Evolutionary conservation across 2,329 filamentous ascomycete species (phyloP), one percentile per base, ranked within the genome.

Genomic region (Nemania diffusa): DNA sequence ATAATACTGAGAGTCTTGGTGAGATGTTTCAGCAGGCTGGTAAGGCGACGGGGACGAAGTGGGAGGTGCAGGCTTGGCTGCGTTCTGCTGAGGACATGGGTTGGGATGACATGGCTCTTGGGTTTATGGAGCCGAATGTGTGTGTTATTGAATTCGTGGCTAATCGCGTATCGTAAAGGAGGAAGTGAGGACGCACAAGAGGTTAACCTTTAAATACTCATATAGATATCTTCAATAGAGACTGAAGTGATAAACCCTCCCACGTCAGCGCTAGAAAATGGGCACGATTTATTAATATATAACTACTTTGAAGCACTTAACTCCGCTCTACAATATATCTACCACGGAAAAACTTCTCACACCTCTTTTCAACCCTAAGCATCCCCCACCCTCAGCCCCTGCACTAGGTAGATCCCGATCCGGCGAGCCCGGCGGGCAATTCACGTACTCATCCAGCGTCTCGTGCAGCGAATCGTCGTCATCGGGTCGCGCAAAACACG

Each of bases 31-130:
- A 69, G 8, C 60, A 3, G 26, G 60, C 53, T 1, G 68, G 68
- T 5, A 24, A 5, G 0, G 57, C 62, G 22, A 72, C 68, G 8
- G 63, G 65, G 7, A 65, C 68, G 0, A 5, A 44, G 3, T 70
- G 70, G 68, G 68, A 69, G 55, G 65, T 53, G 6, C 24, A 68
- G 46, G 65, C 63, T 6, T 65, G 61, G 64, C 50, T 69, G 5
- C 64, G 67, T 5, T 46, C 57, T 0, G 58, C 58, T 26, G 11
- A 20, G n/a, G 67, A 67, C 1, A 69, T 71, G 61, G 67, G 69
- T 4, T 67, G 60, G 57, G 64, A 68, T 50, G 42, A n/a, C 2
- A 65, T 57, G 22, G 69, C 62, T 24, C 7, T 8, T 1, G 57
- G 46, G 1, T 69, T 63, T 66, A 67, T 65, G 63, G 69, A 69